Base-by-base conservation (phyloP, 208 protist genomes). In the Trypanosoma brucei region DNA sequence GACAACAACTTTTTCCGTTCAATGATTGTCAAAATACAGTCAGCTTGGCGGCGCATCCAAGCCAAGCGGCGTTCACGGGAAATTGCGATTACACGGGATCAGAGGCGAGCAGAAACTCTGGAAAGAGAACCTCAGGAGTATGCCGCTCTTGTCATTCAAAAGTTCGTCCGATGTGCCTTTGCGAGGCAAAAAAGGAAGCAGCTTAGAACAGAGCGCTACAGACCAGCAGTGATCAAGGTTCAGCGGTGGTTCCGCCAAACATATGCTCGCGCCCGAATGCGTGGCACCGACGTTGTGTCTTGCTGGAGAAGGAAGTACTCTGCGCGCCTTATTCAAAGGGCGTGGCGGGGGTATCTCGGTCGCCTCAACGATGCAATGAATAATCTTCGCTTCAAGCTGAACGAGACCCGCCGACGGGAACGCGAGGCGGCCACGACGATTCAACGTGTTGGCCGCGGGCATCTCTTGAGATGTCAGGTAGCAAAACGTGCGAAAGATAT, bases 71-170 rank as follows among this genome's bases (percentile, higher is more conserved):
- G 40, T 14, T 31, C 62, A 48, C 11, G 33, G 30, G 13, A 45
- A 14, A 33, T 54, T 30, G 3, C 46, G 63, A 2, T 22, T n/a
- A 1, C 22, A 22, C 55, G 40, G 22, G 38, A 34, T 8, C 46
- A 65, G 36, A n/a, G 22, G 34, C 14, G 14, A 6, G 7, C 1
- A 11, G 38, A 8, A 3, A 54, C 3, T 3, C 62, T 35, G 13
- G 48, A 62, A 6, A 46, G 51, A 6, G 75, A 79, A 6, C 46
- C n/a, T 14, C 22, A 55, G 39, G 59, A 78, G 30, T 91, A 88
- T 65, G 75, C 86, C 1, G 86, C 81, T 22, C 50, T 88, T 48
- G 76, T 88, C n/a, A 72, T 95, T 55, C 85, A 92, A 62, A 53
- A 70, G 8, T 65, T 65, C 34, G 70, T 73, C 36, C 83, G 84